These are phyloP conservation scores for Adansonia gregorii DNA, from an alignment of 441 rosid genomes.

Conservation along the genomic window DNA sequence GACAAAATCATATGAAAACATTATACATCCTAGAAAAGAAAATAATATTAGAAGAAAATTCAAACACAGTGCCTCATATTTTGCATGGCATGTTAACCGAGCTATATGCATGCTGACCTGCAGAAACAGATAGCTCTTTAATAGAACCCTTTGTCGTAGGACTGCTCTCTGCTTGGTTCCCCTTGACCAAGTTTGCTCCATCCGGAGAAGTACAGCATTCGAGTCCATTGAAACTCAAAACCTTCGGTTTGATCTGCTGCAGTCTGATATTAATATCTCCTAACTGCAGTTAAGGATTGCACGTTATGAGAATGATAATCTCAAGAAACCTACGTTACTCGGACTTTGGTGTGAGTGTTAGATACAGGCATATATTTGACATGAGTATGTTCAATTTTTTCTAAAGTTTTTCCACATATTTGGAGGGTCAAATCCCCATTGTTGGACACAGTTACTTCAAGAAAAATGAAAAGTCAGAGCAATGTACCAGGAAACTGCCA, in stretches of 20 bases:
- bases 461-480: no score
- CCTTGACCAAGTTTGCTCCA: constrained; percentile 58
- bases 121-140: constrained; percentile 71
- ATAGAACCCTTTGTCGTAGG: constrained; percentile 75
- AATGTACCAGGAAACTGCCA: neutral
- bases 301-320: constrained; percentile 17
- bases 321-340: neutral
- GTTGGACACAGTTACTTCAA: no score
- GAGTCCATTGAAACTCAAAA: constrained; percentile 59
- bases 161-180: constrained; percentile 70
- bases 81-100: neutral
- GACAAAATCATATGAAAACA: constrained; percentile 2
- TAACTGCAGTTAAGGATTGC: constrained; percentile 49
- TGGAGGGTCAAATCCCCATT: no score
- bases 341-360: no score
- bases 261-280: constrained; percentile 92
- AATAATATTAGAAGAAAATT: neutral
- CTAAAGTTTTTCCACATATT: no score
- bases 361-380: no score
- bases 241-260: constrained; percentile 82
- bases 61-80: neutral
- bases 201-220: constrained; percentile 44
- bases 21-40: constrained; percentile 14
- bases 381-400: no score
- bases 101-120: constrained; percentile 56